Conservation (phyloP, 2,329 filamentous ascomycete species). For the Dryadomyces quercivorus region DNA sequence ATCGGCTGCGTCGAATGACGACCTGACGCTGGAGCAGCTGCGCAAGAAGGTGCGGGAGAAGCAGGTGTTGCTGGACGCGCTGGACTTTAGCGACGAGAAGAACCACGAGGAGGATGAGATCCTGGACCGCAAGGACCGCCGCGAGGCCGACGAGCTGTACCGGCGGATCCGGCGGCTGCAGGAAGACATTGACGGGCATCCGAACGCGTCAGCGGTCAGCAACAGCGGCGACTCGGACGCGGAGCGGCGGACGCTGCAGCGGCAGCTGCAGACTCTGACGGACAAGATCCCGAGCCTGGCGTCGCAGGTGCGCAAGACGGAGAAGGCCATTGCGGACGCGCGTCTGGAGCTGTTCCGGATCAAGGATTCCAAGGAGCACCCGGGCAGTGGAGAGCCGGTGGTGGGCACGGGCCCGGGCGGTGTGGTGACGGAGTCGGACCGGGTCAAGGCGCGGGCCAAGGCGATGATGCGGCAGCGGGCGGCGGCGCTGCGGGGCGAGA, state of each 20-base stretch:
- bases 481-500: slow-evolving; percentile 80
- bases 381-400: slow-evolving; percentile 65
- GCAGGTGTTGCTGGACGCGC: slow-evolving; percentile 85
- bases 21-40: slow-evolving; percentile 74
- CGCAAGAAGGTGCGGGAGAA: slow-evolving; percentile 90
- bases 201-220: slow-evolving; percentile 57
- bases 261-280: slow-evolving; percentile 77
- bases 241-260: slow-evolving; percentile 72
- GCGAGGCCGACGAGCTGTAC: slow-evolving; percentile 89
- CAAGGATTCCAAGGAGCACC: slow-evolving; percentile 85
- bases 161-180: slow-evolving; percentile 83
- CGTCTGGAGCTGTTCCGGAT: slow-evolving; percentile 86
- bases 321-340: slow-evolving; percentile 86
- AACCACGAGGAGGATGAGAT: slow-evolving; percentile 82
- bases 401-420: slow-evolving; percentile 90
- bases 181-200: slow-evolving; percentile 87
- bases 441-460: slow-evolving; percentile 86
- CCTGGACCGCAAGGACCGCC: slow-evolving; percentile 77
- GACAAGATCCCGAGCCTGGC: slow-evolving; percentile 87
- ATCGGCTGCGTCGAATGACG: slow-evolving; percentile 61
- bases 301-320: slow-evolving; percentile 79
- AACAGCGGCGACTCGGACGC: slow-evolving; percentile 73
- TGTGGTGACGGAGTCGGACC: slow-evolving; percentile 80
- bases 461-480: slow-evolving; percentile 98
- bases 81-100: slow-evolving; percentile 92